Evolutionary conservation across 2,329 filamentous ascomycete genomes (phyloP).

Genomic region (Lachnellula cervina): DNA sequence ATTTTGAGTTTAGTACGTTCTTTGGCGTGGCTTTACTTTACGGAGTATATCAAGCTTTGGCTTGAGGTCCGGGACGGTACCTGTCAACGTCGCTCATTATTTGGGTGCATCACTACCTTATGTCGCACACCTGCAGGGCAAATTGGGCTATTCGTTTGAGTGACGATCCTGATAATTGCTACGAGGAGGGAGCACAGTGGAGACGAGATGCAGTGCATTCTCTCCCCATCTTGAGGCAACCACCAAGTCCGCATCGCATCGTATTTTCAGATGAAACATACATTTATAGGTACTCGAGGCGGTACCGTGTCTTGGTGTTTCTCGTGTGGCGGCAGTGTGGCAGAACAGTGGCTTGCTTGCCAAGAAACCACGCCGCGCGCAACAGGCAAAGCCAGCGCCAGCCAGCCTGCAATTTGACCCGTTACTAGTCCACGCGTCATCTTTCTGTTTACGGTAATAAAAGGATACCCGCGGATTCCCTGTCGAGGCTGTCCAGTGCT

Average conservation of each 20-base stretch:
- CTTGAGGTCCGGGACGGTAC: no score
- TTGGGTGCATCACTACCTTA: conserved; percentile 1
- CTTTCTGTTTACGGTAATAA: conserved; percentile 2
- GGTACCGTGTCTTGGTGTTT: no score
- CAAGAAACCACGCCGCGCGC: not conserved
- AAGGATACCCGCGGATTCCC: conserved; percentile 9
- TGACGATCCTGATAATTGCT: not conserved
- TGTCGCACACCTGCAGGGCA: conserved; percentile 6
- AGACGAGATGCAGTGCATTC: no score
- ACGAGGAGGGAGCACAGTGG: no score
- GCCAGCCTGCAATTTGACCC: conserved; percentile 17
- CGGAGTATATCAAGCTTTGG: not conserved
- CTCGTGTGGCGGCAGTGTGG: not conserved
- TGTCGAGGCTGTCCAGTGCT: not conserved
- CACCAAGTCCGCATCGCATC: no score
- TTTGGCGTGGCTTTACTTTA: no score
- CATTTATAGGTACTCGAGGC: no score
- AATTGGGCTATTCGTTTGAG: conserved; percentile 5
- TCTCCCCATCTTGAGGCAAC: no score
- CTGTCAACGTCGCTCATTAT: conserved; percentile 1
- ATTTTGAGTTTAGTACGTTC: no score
- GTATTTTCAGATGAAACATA: no score
- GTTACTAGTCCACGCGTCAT: conserved; percentile 20
- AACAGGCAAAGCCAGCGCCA: conserved; percentile 1
- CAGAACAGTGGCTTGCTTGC: no score